These are phyloP conservation scores for Phytophthora quininea DNA, from an alignment of 352 stramenopile genomes.

Conservation along the genomic window DNA sequence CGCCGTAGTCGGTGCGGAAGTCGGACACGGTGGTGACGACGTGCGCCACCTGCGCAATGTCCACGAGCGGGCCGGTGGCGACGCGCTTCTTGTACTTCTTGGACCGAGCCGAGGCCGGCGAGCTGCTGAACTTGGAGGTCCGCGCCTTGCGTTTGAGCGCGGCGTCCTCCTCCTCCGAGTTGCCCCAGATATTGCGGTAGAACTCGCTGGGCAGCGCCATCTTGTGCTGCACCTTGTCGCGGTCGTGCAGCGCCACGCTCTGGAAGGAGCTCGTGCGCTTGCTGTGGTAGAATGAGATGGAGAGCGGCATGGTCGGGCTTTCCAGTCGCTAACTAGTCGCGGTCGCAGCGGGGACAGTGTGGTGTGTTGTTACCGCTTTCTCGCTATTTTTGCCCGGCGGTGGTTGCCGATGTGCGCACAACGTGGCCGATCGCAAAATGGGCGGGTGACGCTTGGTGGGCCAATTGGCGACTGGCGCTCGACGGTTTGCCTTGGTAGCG, in stretches of 20 bases:
- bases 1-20: conserved; percentile 73
- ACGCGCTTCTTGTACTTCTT: conserved; percentile 45
- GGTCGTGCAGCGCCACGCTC: conserved; percentile 43
- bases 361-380: not conserved
- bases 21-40: conserved; percentile 69
- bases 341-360: not conserved
- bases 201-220: conserved; percentile 56
- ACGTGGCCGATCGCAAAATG: conserved; percentile 5
- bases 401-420: conserved; percentile 10
- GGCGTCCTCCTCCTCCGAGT: conserved; percentile 37
- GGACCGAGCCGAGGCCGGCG: conserved; percentile 23
- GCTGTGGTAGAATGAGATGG: conserved; percentile 54
- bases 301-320: conserved; percentile 39
- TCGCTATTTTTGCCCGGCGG: not conserved
- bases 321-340: not conserved
- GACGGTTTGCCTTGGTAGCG: no score
- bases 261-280: conserved; percentile 42
- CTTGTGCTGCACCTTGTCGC: conserved; percentile 36
- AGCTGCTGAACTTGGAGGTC: conserved; percentile 23
- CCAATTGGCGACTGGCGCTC: conserved; percentile 35
- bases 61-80: conserved; percentile 46
- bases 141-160: conserved; percentile 23
- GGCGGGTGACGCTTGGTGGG: conserved; percentile 22
- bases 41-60: conserved; percentile 78
- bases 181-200: conserved; percentile 66